Evolutionary conservation across 2,329 filamentous ascomycete genomes (phyloP).

Genomic region (Diaporthe longicolla): DNA sequence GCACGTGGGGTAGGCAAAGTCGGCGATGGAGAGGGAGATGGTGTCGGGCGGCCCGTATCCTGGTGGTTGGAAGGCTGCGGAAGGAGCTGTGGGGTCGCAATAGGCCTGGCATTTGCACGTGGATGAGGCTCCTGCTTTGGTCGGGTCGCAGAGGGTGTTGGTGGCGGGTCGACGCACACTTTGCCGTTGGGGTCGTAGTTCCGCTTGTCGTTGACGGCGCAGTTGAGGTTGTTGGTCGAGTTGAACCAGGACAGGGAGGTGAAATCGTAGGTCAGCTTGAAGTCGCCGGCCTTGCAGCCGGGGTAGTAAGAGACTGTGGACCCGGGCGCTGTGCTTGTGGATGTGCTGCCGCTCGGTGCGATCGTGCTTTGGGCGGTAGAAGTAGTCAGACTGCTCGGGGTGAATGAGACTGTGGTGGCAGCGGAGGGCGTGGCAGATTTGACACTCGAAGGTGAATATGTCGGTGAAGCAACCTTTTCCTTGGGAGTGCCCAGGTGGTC

Average conservation of each 20-base stretch:
- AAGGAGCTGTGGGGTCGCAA: neutral
- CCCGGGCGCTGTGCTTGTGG: neutral
- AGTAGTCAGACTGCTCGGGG: neutral
- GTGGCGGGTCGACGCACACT: neutral
- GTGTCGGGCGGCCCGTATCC: neutral
- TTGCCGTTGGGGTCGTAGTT: neutral
- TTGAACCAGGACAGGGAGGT: constrained; percentile 9
- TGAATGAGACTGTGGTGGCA: neutral
- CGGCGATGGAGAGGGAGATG: neutral
- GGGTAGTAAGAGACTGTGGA: neutral
- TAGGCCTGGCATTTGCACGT: neutral
- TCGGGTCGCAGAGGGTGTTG: neutral
- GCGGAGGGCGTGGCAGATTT: neutral
- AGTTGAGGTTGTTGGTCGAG: constrained; percentile 8
- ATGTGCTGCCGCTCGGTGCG: neutral
- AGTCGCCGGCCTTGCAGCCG: neutral
- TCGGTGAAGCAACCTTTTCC: neutral
- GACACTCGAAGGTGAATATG: neutral
- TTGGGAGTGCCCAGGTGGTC: neutral
- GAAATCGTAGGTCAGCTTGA: neutral
- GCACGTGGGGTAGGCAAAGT: neutral
- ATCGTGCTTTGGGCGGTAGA: neutral
- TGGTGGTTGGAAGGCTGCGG: neutral
- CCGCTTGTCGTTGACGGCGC: neutral
- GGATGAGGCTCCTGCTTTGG: neutral